These are phyloP conservation scores for Podaxis carcinomalis DNA, from an alignment of 768 basidiomycete species.

Conservation along the genomic window DNA sequence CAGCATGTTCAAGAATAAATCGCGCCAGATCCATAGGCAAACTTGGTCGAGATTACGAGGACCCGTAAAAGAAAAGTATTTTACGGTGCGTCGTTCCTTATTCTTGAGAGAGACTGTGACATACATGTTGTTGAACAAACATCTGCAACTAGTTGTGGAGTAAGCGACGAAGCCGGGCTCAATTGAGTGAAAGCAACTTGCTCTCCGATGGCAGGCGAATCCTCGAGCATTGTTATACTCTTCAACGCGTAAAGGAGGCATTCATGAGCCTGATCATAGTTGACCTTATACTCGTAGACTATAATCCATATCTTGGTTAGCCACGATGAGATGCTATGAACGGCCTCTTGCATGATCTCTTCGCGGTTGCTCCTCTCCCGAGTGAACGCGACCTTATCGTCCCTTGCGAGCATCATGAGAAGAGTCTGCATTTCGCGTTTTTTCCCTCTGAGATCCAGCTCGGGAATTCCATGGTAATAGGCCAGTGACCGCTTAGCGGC, in stretches of 20 bases:
- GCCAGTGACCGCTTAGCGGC: constrained; percentile 37
- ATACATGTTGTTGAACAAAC: constrained; percentile 42
- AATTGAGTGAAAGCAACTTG: constrained; percentile 14
- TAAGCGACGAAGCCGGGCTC: not conserved
- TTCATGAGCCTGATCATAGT: constrained; percentile 48
- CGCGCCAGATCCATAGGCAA: constrained; percentile 66
- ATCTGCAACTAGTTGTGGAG: constrained; percentile 45
- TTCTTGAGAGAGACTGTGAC: constrained; percentile 43
- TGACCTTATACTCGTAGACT: constrained; percentile 52
- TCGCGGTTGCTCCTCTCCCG: constrained; percentile 51
- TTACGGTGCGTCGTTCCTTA: constrained; percentile 37
- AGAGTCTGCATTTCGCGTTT: constrained; percentile 49
- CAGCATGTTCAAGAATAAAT: constrained; percentile 56
- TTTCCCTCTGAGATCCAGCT: constrained; percentile 49
- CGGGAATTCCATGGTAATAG: constrained; percentile 36
- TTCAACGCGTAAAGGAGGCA: constrained; percentile 52
- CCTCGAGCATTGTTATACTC: constrained; percentile 39
- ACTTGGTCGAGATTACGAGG: constrained; percentile 41
- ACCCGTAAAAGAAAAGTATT: constrained; percentile 44
- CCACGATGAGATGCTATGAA: constrained; percentile 55
- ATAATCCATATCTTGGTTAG: constrained; percentile 60
- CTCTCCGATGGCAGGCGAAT: constrained; percentile 34
- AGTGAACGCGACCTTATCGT: constrained; percentile 48
- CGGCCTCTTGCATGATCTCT: constrained; percentile 51
- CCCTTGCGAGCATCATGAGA: constrained; percentile 48